Evolutionary conservation across 352 stramenopile species (phyloP).

Genomic region (Aphanomyces stellatus): DNA sequence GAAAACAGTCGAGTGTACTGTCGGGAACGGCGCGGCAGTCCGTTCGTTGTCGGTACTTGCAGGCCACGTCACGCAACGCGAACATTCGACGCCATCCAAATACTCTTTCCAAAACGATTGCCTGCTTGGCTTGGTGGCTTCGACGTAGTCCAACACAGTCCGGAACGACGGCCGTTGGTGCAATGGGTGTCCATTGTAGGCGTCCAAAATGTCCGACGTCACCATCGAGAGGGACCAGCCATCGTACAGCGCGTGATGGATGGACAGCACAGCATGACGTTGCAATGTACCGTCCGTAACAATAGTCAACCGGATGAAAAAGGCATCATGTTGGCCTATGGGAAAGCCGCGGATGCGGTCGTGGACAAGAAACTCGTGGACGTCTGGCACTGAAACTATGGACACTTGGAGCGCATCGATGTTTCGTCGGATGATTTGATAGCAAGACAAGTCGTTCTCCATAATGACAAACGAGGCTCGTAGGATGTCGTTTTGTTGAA

Average conservation of each 20-base stretch:
- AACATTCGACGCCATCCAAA: neutral
- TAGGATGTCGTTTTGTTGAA: neutral
- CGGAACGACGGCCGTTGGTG: neutral
- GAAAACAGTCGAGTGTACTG: neutral
- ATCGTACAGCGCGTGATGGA: slow-evolving; percentile 1
- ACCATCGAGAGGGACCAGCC: neutral
- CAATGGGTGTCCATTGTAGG: neutral
- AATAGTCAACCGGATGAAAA: neutral
- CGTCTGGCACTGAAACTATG: neutral
- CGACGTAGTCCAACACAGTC: neutral
- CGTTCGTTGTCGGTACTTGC: too few relatives aligned
- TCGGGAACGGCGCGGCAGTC: neutral
- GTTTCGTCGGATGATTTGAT: neutral
- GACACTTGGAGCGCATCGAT: neutral
- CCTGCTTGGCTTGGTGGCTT: neutral
- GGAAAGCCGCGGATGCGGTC: neutral
- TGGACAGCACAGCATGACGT: neutral
- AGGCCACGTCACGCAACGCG: neutral
- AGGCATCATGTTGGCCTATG: neutral
- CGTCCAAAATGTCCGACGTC: neutral
- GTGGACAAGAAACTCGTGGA: neutral
- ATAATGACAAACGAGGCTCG: neutral
- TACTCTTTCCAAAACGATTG: neutral
- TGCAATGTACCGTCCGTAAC: neutral
- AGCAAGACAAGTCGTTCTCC: neutral